phyloP scores from a whole-genome alignment of 176 grass and related monocot species.

The Metroxylon sagu region DNA sequence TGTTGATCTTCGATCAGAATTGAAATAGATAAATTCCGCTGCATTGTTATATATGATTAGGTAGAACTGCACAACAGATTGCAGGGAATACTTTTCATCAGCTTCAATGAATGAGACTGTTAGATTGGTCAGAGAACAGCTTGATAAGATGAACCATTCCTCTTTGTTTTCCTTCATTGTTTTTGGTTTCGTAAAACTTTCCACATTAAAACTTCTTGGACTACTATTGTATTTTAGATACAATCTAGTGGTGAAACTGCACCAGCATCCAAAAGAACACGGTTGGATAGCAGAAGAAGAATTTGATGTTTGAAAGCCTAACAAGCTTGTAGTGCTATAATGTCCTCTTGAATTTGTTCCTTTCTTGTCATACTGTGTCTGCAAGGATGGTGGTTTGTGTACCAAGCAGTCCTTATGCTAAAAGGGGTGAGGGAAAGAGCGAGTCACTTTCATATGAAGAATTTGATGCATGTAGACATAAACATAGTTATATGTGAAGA shows the following conservation, averaged over 20 bases:
- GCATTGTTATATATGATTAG: too few species aligned
- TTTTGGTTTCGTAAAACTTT: background rate
- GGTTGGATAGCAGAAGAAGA: conserved; percentile 50
- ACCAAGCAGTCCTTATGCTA: too few species aligned
- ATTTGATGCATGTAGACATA: too few species aligned
- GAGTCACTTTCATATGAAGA: too few species aligned
- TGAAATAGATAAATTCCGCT: too few species aligned
- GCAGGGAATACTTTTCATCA: conserved; percentile 86
- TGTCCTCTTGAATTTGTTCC: too few species aligned
- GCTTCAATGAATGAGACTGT: conserved; percentile 73
- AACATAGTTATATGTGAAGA: too few species aligned
- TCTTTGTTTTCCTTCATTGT: background rate
- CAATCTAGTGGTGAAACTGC: conserved; percentile 30
- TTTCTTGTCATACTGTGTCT: too few species aligned
- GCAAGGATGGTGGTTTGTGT: too few species aligned
- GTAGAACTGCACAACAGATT: background rate
- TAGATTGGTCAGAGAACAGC: conserved; percentile 61
- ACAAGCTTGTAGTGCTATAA: too few species aligned
- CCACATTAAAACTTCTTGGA: conserved; percentile 2
- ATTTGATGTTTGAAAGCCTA: conserved; percentile 41
- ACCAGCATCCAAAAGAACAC: conserved; percentile 57
- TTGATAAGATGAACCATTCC: conserved; percentile 48
- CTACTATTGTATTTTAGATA: conserved; percentile 37
- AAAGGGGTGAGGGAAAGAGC: too few species aligned
- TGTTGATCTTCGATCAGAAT: too few species aligned